Evolutionary conservation across 225 moss, liverwort and hornwort species (phyloP).

Genomic region (Antitrichia curtipendula): DNA sequence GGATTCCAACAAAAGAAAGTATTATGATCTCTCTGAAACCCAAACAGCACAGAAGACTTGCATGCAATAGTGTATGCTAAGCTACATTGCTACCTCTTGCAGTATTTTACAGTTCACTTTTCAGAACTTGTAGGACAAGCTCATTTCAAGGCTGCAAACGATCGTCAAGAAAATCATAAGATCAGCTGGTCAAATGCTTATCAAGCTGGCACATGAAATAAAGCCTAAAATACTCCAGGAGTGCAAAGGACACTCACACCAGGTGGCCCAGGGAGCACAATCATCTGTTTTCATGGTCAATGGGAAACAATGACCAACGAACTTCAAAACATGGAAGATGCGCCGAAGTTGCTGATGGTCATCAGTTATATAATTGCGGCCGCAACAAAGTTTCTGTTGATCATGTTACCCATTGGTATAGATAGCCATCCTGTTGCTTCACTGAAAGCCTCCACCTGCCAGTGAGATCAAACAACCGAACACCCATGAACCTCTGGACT

Average conservation of each 20-base stretch:
- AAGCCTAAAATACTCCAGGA: neutral
- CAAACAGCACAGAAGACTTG: neutral
- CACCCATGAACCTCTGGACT: neutral
- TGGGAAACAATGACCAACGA: neutral
- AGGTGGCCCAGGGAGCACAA: neutral
- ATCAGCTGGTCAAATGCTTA: neutral
- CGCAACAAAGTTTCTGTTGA: slow-evolving; percentile 38
- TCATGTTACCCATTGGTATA: slow-evolving; percentile 5
- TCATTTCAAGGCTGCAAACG: neutral
- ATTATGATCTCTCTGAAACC: neutral
- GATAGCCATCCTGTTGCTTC: slow-evolving; percentile 28
- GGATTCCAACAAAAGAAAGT: neutral
- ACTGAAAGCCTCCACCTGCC: slow-evolving; percentile 30
- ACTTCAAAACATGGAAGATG: neutral
- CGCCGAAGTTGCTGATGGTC: neutral
- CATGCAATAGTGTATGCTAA: neutral
- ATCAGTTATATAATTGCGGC: slow-evolving; percentile 13
- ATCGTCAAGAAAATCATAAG: neutral
- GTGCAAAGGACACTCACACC: neutral
- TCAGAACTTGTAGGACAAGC: neutral
- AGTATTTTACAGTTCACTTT: neutral
- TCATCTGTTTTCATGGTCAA: neutral
- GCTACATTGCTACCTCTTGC: neutral
- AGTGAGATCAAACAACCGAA: neutral
- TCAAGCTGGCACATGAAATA: neutral